Conservation (phyloP, 345 rosid genomes). For the Pugionium dolabratum region DNA sequence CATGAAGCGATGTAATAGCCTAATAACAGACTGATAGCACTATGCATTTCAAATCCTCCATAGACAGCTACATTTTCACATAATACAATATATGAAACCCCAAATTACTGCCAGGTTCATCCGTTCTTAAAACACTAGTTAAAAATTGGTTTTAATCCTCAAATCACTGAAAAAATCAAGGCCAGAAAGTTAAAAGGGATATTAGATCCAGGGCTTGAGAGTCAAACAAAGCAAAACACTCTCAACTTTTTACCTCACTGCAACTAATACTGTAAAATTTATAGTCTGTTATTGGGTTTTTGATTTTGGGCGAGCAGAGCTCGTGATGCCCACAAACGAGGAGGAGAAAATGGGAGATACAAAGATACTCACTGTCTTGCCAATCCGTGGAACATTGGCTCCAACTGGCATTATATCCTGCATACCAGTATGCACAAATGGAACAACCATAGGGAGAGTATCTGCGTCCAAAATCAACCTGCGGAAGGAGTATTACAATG, state of each 20-base stretch:
- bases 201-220: background rate
- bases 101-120: background rate
- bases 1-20: background rate
- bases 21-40: background rate
- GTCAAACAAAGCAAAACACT: conserved; percentile 1
- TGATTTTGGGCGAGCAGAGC: background rate
- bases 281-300: background rate
- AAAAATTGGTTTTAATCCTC: background rate
- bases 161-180: background rate
- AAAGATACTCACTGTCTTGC: conserved; percentile 65
- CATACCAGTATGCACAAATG: conserved; percentile 95
- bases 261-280: too few relatives aligned
- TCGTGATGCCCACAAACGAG: background rate
- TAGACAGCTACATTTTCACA: too few relatives aligned
- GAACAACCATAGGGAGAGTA: conserved; percentile 75
- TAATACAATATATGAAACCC: background rate
- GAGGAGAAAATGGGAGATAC: background rate
- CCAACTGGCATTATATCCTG: conserved; percentile 97
- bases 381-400: conserved; percentile 82
- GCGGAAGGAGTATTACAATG: conserved; percentile 6
- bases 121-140: conserved; percentile 10
- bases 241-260: background rate
- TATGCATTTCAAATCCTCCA: too few relatives aligned
- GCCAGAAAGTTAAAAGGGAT: too few relatives aligned
- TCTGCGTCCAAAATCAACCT: conserved; percentile 92